Percentiles rank a stretch among this genome's conserved stretches.
phyloP scores from a whole-genome alignment of 202 grass and related monocot species.

The Setaria italica region DNA sequence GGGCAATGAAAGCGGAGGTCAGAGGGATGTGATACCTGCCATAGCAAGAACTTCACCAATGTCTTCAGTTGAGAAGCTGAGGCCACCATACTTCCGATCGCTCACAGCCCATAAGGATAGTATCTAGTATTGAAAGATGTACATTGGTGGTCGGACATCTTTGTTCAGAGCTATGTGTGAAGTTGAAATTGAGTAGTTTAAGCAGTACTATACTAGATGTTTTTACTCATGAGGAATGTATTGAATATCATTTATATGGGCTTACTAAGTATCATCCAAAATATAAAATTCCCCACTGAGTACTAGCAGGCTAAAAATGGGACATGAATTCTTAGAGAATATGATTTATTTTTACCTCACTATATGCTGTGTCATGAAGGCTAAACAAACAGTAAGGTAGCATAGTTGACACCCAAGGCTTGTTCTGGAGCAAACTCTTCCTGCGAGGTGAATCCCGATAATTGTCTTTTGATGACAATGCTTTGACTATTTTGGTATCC shows the following conservation, averaged over 20 bases:
- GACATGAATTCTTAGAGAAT: background rate
- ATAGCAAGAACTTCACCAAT: constrained; percentile 65
- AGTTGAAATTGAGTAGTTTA: background rate
- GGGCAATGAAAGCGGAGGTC: background rate
- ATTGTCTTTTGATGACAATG: constrained; percentile 19
- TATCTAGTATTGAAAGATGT: constrained; percentile 39
- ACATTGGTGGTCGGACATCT: background rate
- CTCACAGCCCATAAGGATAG: constrained; percentile 74
- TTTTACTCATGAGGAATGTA: background rate
- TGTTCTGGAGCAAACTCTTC: constrained; percentile 64
- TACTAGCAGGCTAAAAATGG: background rate
- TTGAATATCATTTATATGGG: background rate
- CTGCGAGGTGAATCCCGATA: constrained; percentile 32
- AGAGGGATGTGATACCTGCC: constrained; percentile 57
- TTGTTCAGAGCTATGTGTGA: background rate
- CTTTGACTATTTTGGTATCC: constrained; percentile 18
- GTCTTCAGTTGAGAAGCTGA: constrained; percentile 72
- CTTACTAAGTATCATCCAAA: background rate
- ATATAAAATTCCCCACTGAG: background rate
- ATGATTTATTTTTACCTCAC: constrained; percentile 44
- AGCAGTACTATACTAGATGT: background rate
- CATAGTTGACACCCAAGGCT: constrained; percentile 69
- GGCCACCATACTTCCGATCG: constrained; percentile 68
- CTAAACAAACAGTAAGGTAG: constrained; percentile 55
- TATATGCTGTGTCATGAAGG: constrained; percentile 63